These are phyloP conservation scores for Rhodosporidiobolus odoratus DNA, from an alignment of 768 basidiomycete species.

Conservation along the genomic window DNA sequence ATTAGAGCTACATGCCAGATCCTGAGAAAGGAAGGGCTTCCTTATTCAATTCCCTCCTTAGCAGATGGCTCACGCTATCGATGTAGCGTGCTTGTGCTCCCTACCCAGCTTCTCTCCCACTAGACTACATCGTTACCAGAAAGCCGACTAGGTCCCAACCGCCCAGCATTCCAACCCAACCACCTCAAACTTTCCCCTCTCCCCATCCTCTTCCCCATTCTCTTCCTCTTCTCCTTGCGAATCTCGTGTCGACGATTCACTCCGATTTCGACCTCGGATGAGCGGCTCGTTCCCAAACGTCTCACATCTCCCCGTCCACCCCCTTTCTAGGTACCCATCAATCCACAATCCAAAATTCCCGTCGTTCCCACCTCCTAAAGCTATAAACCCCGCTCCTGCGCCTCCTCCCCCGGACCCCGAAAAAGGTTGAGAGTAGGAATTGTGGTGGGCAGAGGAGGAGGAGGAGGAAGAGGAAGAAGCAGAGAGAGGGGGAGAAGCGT, in stretches of 20 bases:
- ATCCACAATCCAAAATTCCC: constrained; percentile 85
- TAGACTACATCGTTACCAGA: too few relatives aligned
- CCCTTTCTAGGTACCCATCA: constrained; percentile 71
- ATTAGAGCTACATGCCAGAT: too few relatives aligned
- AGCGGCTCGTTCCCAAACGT: constrained; percentile 72
- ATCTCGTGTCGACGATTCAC: too few relatives aligned
- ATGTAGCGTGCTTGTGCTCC: not conserved
- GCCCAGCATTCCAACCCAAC: constrained; percentile 90
- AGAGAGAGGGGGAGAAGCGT: constrained; percentile 71
- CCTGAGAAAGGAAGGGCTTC: too few relatives aligned
- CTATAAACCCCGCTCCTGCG: constrained; percentile 10
- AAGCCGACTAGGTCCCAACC: constrained; percentile 49
- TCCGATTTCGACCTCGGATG: too few relatives aligned
- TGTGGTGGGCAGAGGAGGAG: not conserved
- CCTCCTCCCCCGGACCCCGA: too few relatives aligned
- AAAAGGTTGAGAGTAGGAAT: too few relatives aligned
- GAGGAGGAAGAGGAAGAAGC: constrained; percentile 51
- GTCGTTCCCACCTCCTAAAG: constrained; percentile 53
- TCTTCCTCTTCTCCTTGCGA: not conserved
- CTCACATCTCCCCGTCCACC: constrained; percentile 75
- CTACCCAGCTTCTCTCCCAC: not conserved
- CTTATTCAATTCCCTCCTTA: too few relatives aligned
- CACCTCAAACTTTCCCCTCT: constrained; percentile 70
- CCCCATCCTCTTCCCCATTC: constrained; percentile 44
- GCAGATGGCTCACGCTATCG: too few relatives aligned